These are phyloP conservation scores for Cladosporium sp. DNA, from an alignment of 2,329 filamentous ascomycete species.

Conservation along the genomic window DNA sequence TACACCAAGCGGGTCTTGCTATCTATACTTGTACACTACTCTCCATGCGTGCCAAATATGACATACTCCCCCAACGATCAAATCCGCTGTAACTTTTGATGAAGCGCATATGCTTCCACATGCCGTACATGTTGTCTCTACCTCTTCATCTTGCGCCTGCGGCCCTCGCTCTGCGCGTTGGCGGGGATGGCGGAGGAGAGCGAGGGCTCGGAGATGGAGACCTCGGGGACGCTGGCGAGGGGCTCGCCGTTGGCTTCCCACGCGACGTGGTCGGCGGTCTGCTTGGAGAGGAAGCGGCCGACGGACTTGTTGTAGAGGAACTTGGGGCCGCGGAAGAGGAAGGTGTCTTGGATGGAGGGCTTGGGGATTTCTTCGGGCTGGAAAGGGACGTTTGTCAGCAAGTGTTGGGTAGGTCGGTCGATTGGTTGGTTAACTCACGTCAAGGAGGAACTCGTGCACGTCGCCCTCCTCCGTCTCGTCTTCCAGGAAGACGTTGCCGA, in stretches of 20 bases:
- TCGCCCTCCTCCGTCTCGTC: slow-evolving; percentile 83
- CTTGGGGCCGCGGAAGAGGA: slow-evolving; percentile 69
- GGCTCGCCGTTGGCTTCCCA: slow-evolving; percentile 17
- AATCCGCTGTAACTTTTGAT: neutral
- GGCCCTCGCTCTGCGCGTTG: slow-evolving; percentile 42
- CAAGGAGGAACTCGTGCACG: slow-evolving; percentile 75
- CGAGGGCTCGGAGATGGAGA: slow-evolving; percentile 23
- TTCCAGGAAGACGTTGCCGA: slow-evolving; percentile 92
- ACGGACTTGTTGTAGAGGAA: slow-evolving; percentile 57
- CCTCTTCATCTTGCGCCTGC: slow-evolving; percentile 32
- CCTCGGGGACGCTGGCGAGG: slow-evolving; percentile 6
- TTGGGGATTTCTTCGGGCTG: slow-evolving; percentile 71
- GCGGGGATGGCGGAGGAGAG: slow-evolving; percentile 37
- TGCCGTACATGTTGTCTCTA: neutral
- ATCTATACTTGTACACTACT: too few species aligned
- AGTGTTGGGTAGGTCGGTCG: neutral
- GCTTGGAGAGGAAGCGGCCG: slow-evolving; percentile 38
- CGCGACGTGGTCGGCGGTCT: slow-evolving; percentile 25
- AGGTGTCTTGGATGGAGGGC: slow-evolving; percentile 75
- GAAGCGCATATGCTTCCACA: neutral
- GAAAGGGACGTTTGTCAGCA: neutral
- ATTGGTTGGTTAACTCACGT: slow-evolving; percentile 53
- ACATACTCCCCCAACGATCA: too few species aligned
- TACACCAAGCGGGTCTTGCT: too few species aligned
- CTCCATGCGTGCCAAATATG: neutral